Conservation (phyloP, 2,329 filamentous ascomycete species). For the Microsporum ferrugineum region DNA sequence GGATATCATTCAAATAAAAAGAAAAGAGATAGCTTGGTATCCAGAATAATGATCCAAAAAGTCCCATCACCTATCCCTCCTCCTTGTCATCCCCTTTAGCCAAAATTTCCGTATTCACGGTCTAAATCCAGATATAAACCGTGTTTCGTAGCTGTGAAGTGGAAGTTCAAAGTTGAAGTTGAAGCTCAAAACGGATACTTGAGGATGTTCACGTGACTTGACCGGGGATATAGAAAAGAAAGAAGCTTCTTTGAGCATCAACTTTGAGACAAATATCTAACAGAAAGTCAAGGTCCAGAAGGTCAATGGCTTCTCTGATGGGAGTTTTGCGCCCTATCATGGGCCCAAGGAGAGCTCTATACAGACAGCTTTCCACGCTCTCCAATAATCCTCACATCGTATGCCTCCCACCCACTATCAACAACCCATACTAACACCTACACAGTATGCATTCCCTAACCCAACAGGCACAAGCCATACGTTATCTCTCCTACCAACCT, state of each 20-base stretch:
- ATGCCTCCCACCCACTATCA: conserved; percentile 6
- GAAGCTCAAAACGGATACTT: background rate
- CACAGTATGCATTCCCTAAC: conserved; percentile 26
- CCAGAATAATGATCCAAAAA: background rate
- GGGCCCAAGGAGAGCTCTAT: background rate
- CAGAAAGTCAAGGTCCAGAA: background rate
- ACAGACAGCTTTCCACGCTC: conserved; percentile 7
- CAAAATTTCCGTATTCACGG: background rate
- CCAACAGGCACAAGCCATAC: conserved; percentile 33
- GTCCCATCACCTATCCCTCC: background rate
- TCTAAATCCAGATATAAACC: background rate
- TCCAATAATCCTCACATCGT: conserved; percentile 12
- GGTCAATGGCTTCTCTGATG: background rate
- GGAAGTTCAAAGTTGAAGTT: background rate
- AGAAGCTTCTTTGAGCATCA: background rate
- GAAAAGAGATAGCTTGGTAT: background rate
- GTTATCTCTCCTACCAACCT: conserved; percentile 46
- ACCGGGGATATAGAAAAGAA: background rate
- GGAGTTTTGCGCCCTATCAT: background rate
- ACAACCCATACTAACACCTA: background rate
- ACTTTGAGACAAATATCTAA: background rate
- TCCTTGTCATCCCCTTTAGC: background rate
- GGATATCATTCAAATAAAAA: background rate
- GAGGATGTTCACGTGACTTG: background rate
- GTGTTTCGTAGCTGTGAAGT: background rate